These are phyloP conservation scores for Fusarium metavorans DNA, from an alignment of 2,329 filamentous ascomycete genomes.

Conservation along the genomic window DNA sequence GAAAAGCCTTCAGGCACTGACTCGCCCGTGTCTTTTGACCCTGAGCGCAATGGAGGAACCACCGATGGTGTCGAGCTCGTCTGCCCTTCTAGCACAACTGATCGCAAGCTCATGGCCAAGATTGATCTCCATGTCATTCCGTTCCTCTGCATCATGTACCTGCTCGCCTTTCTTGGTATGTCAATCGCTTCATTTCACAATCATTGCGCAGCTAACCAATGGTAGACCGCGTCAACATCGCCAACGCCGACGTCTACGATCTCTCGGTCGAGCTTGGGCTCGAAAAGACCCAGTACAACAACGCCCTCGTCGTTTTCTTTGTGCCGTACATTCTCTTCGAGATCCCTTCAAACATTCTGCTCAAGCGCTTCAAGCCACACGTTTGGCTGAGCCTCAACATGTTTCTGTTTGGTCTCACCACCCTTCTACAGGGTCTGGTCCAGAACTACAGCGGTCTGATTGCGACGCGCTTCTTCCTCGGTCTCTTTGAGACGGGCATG, in stretches of 20 bases:
- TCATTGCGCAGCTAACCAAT: slow-evolving; percentile 1
- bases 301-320: slow-evolving; percentile 84
- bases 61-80: slow-evolving; percentile 36
- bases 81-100: slow-evolving; percentile 69
- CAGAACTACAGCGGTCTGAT: slow-evolving; percentile 82
- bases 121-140: slow-evolving; percentile 80
- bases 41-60: slow-evolving; percentile 28
- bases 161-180: slow-evolving; percentile 74
- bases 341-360: slow-evolving; percentile 75
- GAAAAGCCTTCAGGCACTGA: slow-evolving; percentile 39
- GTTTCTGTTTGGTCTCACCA: slow-evolving; percentile 83
- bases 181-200: background rate
- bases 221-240: slow-evolving; percentile 78
- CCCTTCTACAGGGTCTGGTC: slow-evolving; percentile 81
- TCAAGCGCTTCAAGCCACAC: slow-evolving; percentile 73
- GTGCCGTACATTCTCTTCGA: slow-evolving; percentile 80
- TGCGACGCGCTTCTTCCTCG: slow-evolving; percentile 86
- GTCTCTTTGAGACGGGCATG: slow-evolving; percentile 80
- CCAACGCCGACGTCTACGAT: slow-evolving; percentile 78
- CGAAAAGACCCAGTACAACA: slow-evolving; percentile 74
- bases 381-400: slow-evolving; percentile 85
- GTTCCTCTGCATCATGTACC: slow-evolving; percentile 78
- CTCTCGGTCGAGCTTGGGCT: slow-evolving; percentile 73
- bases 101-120: slow-evolving; percentile 74
- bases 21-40: slow-evolving; percentile 37